Percentiles rank a stretch among this genome's conserved stretches.
phyloP scores from a whole-genome alignment of 345 rosid species.

The Hibiscus trionum region DNA sequence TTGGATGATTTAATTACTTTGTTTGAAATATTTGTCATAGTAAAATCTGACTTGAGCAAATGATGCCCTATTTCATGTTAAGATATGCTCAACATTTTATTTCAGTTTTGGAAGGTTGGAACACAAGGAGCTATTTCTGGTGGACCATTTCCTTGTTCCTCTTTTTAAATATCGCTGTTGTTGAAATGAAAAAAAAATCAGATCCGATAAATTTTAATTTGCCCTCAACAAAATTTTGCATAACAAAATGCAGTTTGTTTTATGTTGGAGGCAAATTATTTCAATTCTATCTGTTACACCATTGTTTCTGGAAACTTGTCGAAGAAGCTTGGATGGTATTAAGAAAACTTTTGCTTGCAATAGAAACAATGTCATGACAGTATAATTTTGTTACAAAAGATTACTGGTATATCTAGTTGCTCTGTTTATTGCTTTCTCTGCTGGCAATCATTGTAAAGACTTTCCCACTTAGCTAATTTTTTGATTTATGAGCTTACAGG shows the following conservation, averaged over 20 bases:
- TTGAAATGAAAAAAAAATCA: neutral
- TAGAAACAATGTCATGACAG: neutral
- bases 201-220: neutral
- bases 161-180: neutral
- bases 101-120: conserved; percentile 1
- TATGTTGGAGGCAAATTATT: neutral
- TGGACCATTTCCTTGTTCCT: neutral
- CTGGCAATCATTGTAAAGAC: neutral
- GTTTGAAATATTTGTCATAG: neutral
- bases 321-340: neutral
- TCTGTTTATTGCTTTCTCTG: neutral
- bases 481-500: conserved; percentile 24
- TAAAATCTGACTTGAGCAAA: neutral
- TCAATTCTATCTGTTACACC: neutral
- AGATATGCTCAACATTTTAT: neutral
- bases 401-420: neutral
- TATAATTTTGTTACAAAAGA: neutral
- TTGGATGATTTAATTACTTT: neutral
- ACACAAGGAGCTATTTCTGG: neutral
- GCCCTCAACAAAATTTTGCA: neutral
- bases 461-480: neutral
- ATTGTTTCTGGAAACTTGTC: neutral
- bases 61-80: neutral
- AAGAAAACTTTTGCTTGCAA: neutral
- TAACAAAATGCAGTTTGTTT: neutral